Base-by-base conservation (phyloP, 2,329 filamentous ascomycete genomes). In the Cadophora sp. region DNA sequence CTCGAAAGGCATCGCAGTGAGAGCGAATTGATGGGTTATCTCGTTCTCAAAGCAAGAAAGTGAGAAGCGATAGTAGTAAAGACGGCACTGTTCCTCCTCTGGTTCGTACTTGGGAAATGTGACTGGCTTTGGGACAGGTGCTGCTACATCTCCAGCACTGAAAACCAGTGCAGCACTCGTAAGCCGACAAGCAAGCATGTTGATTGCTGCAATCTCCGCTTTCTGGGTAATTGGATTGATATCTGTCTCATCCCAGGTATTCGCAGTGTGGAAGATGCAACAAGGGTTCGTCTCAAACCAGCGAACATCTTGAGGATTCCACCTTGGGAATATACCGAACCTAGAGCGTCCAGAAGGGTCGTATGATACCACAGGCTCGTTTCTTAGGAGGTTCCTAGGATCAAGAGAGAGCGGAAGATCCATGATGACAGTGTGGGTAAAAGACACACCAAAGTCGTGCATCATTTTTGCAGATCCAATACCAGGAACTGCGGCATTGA, bases 381-480 rank as follows among this genome's bases (percentile, higher is more conserved):
- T 86, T 66, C 80, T 84, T 0, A 84, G 73, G 33, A 89, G 80
- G 66, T 91, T 91, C 48, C 87, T 74, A 0, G 89, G 89, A 66
- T 91, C 85, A 1, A 92, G 79, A 0, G 85, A 87, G 0, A 92
- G 80, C 0, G 90, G 90, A 11, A 92, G 80, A 72, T 93, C 90
- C 78, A 92, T 83, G 64, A 92, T 90, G 45, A 92, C 79, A 0
- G 89, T 91, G 72, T 91, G 83, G 5, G 74, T 76, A 5, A 79
- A 81, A 1, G 89, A 90, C 1, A 89, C 89, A 16, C 90, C 90
- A 77, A 92, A 92, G 75, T 92, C 90, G 74, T 92, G 90, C 89
- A 92, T 92, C 84, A 92, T 89, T 74, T 89, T 91, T 1, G 89
- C 86, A 1, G 85, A 85, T 4, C 81, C 80, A 30, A 92, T 81